Conservation (phyloP, 805 yeast genomes). For the Schwanniomyces occidentalis region DNA sequence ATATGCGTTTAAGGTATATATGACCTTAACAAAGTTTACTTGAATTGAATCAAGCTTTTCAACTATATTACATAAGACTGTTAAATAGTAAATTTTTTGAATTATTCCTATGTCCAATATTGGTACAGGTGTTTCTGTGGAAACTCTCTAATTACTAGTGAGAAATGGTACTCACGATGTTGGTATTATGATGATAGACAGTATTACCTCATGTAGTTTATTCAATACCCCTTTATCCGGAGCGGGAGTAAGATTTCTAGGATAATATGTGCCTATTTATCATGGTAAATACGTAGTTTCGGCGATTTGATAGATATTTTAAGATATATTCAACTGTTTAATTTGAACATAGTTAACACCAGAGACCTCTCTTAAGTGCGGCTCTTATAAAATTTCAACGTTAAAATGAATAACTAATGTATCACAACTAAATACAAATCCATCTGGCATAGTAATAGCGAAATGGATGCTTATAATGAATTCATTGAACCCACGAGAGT, state of each 20-base stretch:
- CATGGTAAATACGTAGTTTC: too few relatives aligned
- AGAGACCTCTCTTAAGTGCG: constrained; percentile 12
- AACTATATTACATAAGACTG: not conserved
- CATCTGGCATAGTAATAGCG: not conserved
- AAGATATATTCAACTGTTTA: not conserved
- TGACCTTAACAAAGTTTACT: constrained; percentile 7
- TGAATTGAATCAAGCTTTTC: not conserved
- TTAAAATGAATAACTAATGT: not conserved
- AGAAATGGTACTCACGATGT: constrained; percentile 8
- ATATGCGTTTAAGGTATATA: too few relatives aligned
- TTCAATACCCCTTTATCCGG: constrained; percentile 2
- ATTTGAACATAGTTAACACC: not conserved
- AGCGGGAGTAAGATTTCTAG: not conserved
- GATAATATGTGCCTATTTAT: not conserved
- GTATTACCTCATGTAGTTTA: constrained; percentile 1
- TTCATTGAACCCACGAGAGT: constrained; percentile 76
- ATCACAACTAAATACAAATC: not conserved
- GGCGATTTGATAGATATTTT: too few relatives aligned
- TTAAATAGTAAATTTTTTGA: constrained; percentile 1
- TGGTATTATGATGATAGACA: constrained; percentile 4
- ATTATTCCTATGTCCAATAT: constrained; percentile 7
- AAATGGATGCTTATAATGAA: constrained; percentile 80
- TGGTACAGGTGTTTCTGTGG: constrained; percentile 8
- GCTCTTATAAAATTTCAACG: not conserved
- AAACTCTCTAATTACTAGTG: not conserved